Conservation (phyloP, 139 green algal genomes). For the Chlorella ohadii region DNA sequence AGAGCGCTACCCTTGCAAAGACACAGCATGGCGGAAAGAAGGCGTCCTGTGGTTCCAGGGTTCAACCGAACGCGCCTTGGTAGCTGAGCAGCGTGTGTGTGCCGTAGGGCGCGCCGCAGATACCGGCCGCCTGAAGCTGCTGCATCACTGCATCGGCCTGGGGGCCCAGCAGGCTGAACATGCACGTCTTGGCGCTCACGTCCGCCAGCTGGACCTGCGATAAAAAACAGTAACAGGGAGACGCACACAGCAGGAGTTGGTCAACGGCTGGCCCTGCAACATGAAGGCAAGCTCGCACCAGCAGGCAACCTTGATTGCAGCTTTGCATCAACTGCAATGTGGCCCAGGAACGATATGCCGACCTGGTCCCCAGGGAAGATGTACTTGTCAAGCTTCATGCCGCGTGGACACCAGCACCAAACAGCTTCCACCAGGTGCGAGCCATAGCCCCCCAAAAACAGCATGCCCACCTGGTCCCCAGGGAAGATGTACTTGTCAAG, state of each 20-base stretch:
- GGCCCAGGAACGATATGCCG: neutral
- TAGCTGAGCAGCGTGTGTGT: constrained; percentile 65
- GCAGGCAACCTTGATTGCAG: no score
- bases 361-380: constrained; percentile 80
- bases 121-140: constrained; percentile 20
- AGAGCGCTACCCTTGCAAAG: no score
- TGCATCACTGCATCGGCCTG: constrained; percentile 52
- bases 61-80: neutral
- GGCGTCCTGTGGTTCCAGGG: no score
- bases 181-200: constrained; percentile 50
- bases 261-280: no score
- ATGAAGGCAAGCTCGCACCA: no score
- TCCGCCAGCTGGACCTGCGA: constrained; percentile 63
- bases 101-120: constrained; percentile 30
- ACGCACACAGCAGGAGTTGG: no score
- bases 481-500: constrained; percentile 85
- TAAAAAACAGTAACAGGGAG: neutral
- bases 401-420: constrained; percentile 70
- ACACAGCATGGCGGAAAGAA: no score
- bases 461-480: constrained; percentile 59
- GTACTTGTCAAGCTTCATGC: constrained; percentile 74
- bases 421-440: no score
- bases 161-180: constrained; percentile 79
- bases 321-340: no score
- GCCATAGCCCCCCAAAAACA: no score